Percentiles rank a stretch among this genome's conserved stretches.
phyloP scores from a whole-genome alignment of 768 basidiomycete genomes.

The Amanita muscaria region DNA sequence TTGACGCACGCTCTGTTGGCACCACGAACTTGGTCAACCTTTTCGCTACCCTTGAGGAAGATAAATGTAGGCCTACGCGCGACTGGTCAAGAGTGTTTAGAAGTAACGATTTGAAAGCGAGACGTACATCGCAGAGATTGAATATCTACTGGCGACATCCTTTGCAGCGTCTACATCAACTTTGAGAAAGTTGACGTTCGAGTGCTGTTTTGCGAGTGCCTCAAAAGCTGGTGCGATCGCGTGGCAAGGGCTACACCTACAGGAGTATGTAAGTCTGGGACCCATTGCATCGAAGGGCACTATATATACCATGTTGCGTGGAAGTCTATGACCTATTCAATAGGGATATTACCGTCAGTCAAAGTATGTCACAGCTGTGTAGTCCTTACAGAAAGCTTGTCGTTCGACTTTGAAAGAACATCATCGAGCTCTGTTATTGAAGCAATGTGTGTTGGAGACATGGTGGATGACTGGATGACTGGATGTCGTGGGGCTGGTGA shows the following conservation, averaged over 20 bases:
- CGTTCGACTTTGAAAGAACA: conserved; percentile 47
- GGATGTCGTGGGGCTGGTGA: background rate
- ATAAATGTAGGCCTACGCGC: conserved; percentile 70
- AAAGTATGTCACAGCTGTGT: background rate
- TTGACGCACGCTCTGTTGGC: conserved; percentile 53
- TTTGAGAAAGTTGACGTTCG: conserved; percentile 73
- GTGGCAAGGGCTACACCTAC: conserved; percentile 83
- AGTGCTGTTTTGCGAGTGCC: conserved; percentile 57
- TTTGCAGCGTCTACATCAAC: conserved; percentile 66
- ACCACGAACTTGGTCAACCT: conserved; percentile 67
- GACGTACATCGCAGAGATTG: conserved; percentile 64
- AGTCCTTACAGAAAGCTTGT: conserved; percentile 54
- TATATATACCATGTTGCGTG: conserved; percentile 77
- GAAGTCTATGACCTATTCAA: conserved; percentile 70
- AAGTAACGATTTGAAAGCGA: background rate
- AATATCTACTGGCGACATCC: conserved; percentile 59
- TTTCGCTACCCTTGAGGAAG: conserved; percentile 57
- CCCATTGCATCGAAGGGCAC: no score
- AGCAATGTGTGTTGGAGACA: conserved; percentile 52
- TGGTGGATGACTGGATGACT: background rate
- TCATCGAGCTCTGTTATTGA: conserved; percentile 56
- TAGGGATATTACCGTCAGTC: conserved; percentile 1
- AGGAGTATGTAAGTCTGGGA: background rate
- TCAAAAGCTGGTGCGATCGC: conserved; percentile 73
- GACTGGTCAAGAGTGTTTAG: background rate